Conservation (phyloP, 208 protist genomes). For the Acanthamoeba triangularis region DNA sequence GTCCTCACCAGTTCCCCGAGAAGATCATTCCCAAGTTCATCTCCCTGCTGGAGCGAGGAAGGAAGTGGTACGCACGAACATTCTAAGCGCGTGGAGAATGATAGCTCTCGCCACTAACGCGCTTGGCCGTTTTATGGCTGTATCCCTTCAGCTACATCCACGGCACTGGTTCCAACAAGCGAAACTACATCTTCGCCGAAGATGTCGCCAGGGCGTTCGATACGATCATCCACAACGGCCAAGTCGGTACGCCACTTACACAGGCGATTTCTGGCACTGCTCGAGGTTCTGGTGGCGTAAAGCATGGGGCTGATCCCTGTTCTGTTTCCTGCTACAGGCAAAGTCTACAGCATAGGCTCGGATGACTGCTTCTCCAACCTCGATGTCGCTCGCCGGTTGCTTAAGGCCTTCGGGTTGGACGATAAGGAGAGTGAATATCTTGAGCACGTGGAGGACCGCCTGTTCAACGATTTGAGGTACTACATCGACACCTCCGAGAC, state of each 20-base stretch:
- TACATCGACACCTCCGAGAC: slow-evolving; percentile 90
- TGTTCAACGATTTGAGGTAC: slow-evolving; percentile 95
- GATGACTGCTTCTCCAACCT: slow-evolving; percentile 40
- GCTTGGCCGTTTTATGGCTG: neutral
- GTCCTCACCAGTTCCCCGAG: slow-evolving; percentile 93
- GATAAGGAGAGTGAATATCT: slow-evolving; percentile 77
- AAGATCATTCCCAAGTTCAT: slow-evolving; percentile 95
- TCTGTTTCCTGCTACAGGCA: neutral
- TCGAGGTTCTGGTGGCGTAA: too few species aligned
- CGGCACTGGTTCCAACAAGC: slow-evolving; percentile 77
- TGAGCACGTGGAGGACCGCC: slow-evolving; percentile 86
- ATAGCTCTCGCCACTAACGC: neutral
- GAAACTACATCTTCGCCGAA: slow-evolving; percentile 89
- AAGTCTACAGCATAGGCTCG: slow-evolving; percentile 51
- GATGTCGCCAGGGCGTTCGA: slow-evolving; percentile 92
- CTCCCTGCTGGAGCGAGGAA: slow-evolving; percentile 83
- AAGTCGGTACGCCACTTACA: slow-evolving; percentile 85
- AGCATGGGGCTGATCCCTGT: too few species aligned
- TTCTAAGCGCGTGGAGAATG: neutral
- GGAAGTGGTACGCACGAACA: slow-evolving; percentile 86
- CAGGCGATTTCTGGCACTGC: too few species aligned
- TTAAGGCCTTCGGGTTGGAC: slow-evolving; percentile 80
- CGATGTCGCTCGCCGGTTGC: slow-evolving; percentile 55
- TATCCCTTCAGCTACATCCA: slow-evolving; percentile 81
- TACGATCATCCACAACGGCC: slow-evolving; percentile 90